A percentile compares a stretch with the other conserved stretches of the same genome.
phyloP scores from a whole-genome alignment of 1,284 basidiomycete genomes.

The Limonomyces culmigenus region DNA sequence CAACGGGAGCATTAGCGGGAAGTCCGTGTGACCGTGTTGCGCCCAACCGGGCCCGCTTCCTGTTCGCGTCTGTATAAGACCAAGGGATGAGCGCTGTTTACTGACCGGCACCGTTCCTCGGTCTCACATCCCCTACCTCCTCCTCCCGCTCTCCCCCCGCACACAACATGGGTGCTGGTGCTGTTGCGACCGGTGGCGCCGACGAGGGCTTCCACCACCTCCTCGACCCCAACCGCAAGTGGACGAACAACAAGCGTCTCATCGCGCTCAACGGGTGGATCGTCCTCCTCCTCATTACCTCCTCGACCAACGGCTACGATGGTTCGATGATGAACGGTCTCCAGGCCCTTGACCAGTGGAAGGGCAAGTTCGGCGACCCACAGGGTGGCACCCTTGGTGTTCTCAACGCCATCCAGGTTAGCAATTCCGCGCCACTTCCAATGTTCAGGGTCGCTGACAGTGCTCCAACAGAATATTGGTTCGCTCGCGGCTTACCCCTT shows the following conservation, averaged over 20 bases:
- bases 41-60: no score
- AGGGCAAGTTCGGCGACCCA: constrained; percentile 36
- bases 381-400: constrained; percentile 42
- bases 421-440: no score
- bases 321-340: constrained; percentile 3
- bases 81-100: no score
- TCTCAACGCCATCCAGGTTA: constrained; percentile 67
- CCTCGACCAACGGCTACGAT: constrained; percentile 1
- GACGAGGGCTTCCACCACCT: constrained; percentile 30
- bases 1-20: no score
- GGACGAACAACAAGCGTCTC: constrained; percentile 55
- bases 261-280: constrained; percentile 54
- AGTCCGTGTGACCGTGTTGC: no score
- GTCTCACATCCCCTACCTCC: neutral
- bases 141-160: neutral
- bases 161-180: constrained; percentile 29
- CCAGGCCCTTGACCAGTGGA: constrained; percentile 27
- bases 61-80: no score
- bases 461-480: constrained; percentile 62
- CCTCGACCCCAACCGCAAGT: constrained; percentile 45
- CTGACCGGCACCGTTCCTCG: no score
- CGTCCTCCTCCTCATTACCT: constrained; percentile 55
- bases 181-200: constrained; percentile 15
- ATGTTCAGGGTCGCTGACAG: constrained; percentile 49
- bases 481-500: constrained; percentile 48